Percentiles rank a stretch among this genome's conserved stretches.
These are phyloP conservation scores for Nigrograna mackinnonii DNA, from an alignment of 2,329 filamentous ascomycete genomes.

Conservation along the genomic window DNA sequence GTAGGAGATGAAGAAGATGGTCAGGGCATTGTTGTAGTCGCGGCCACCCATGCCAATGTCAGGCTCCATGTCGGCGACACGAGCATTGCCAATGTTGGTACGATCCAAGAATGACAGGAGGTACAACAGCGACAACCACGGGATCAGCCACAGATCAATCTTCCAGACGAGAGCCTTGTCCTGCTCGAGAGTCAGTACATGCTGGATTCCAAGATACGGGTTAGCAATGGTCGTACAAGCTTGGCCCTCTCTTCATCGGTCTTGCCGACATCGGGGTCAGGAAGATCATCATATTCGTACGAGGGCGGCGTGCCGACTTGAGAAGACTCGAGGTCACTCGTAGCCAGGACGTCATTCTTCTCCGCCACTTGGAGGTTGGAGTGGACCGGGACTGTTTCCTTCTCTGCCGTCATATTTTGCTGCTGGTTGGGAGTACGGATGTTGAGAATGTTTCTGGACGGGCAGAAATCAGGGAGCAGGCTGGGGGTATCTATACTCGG, in stretches of 20 bases:
- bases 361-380: slow-evolving; percentile 17
- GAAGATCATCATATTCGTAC: slow-evolving; percentile 33
- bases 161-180: slow-evolving; percentile 44
- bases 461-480: slow-evolving; percentile 2
- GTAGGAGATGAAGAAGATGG: slow-evolving; percentile 65
- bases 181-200: slow-evolving; percentile 21
- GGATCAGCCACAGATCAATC: slow-evolving; percentile 46
- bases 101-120: slow-evolving; percentile 45
- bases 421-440: slow-evolving; percentile 5
- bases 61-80: slow-evolving; percentile 36
- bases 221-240: slow-evolving; percentile 37
- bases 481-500: slow-evolving; percentile 30
- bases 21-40: slow-evolving; percentile 67
- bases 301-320: slow-evolving; percentile 20
- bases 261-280: slow-evolving; percentile 39
- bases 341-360: slow-evolving; percentile 21
- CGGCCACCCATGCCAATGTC: slow-evolving; percentile 51
- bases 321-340: slow-evolving; percentile 29
- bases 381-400: slow-evolving; percentile 27
- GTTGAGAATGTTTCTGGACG: slow-evolving; percentile 2
- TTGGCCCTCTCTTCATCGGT: slow-evolving; percentile 35
- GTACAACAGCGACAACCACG: slow-evolving; percentile 46
- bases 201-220: no score
- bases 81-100: slow-evolving; percentile 51
- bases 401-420: slow-evolving; percentile 36